These are phyloP conservation scores for Fistulifera solaris DNA, from an alignment of 108 stramenopile species.

Conservation along the genomic window DNA sequence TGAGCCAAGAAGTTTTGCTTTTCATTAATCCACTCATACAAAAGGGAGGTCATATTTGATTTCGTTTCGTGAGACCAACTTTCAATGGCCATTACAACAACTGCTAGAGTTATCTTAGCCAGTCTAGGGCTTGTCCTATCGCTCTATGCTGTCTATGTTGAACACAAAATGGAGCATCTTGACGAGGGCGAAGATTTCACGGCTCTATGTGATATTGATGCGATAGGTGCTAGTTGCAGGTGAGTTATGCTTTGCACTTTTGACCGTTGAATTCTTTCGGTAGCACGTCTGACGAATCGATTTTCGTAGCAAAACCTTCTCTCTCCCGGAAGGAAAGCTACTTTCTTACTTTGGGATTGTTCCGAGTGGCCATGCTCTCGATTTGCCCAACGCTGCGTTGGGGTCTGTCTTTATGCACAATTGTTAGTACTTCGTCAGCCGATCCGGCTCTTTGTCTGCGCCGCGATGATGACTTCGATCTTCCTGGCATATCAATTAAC, in stretches of 20 bases:
- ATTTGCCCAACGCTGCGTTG: slow-evolving; percentile 65
- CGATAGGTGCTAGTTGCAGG: slow-evolving; percentile 73
- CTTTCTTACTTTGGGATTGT: slow-evolving; percentile 69
- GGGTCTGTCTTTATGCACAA: slow-evolving; percentile 58
- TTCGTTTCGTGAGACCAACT: no score
- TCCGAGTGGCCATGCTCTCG: slow-evolving; percentile 38
- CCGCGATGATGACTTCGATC: slow-evolving; percentile 33
- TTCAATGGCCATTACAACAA: no score
- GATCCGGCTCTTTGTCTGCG: slow-evolving; percentile 30
- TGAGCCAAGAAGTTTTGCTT: no score
- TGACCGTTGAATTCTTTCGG: neutral
- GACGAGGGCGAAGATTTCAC: slow-evolving; percentile 45
- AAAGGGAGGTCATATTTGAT: no score
- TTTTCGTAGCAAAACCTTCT: slow-evolving; percentile 42
- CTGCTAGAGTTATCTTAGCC: neutral
- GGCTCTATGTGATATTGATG: slow-evolving; percentile 76
- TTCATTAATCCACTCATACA: no score
- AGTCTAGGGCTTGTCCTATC: slow-evolving; percentile 50
- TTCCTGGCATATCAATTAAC: slow-evolving; percentile 55
- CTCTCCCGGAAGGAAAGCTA: slow-evolving; percentile 67
- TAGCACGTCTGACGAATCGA: neutral
- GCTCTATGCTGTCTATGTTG: slow-evolving; percentile 69
- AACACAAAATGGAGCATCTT: slow-evolving; percentile 43
- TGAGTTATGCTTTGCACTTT: slow-evolving; percentile 13
- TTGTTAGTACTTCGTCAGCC: slow-evolving; percentile 18